phyloP scores from a whole-genome alignment of 257 asterid species.

The Jacaranda mimosifolia region DNA sequence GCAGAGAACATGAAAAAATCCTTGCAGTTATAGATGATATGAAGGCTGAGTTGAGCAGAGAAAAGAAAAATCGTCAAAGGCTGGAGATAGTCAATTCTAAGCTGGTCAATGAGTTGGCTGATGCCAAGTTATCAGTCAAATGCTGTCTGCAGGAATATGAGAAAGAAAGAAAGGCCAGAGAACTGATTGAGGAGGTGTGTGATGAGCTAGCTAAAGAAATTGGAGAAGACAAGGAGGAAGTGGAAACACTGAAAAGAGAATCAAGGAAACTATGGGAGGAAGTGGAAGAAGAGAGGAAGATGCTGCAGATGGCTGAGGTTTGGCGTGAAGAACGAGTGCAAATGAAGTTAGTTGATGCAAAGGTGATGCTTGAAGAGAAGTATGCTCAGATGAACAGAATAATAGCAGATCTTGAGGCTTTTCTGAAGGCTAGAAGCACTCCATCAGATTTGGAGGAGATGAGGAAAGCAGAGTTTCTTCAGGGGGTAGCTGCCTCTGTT shows the following conservation, averaged over 20 bases:
- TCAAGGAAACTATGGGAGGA: constrained; percentile 60
- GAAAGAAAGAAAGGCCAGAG: constrained; percentile 69
- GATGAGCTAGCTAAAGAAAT: constrained; percentile 80
- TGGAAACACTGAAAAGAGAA: constrained; percentile 67
- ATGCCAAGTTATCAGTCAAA: constrained; percentile 63
- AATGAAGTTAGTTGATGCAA: constrained; percentile 76
- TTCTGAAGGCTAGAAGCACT: constrained; percentile 44
- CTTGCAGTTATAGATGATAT: constrained; percentile 62
- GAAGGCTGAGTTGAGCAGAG: constrained; percentile 61
- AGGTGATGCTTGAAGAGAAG: constrained; percentile 73
- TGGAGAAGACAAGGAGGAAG: constrained; percentile 69
- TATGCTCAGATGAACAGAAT: constrained; percentile 62
- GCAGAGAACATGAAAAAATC: constrained; percentile 71
- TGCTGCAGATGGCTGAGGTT: constrained; percentile 83
- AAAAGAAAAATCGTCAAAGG: constrained; percentile 64
- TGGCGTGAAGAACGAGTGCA: constrained; percentile 89
- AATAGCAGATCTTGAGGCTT: constrained; percentile 55
- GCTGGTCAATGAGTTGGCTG: constrained; percentile 64
- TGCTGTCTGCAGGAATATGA: constrained; percentile 64
- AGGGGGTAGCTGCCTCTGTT: constrained; percentile 55
- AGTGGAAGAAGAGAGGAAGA: constrained; percentile 77
- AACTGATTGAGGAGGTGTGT: constrained; percentile 75
- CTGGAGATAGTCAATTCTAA: constrained; percentile 67
- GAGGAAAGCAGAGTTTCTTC: constrained; percentile 57
- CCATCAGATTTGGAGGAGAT: constrained; percentile 50